phyloP scores from a whole-genome alignment of 441 rosid species.

The Arabidopsis hybrid region DNA sequence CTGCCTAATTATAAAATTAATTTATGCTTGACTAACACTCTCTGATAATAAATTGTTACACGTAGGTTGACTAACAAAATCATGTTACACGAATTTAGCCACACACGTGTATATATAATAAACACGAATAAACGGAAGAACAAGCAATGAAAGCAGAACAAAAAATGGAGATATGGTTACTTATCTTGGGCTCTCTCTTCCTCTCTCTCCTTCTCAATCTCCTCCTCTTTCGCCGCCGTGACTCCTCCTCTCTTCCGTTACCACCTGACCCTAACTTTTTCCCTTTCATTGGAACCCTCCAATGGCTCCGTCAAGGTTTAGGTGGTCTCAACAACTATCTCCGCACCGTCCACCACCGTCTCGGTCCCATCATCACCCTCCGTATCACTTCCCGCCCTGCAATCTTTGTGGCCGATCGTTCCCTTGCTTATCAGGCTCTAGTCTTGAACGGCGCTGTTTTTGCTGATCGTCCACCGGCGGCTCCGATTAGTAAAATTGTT shows the following conservation, averaged over 20 bases:
- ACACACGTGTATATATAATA: too few relatives aligned
- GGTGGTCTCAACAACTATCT: neutral
- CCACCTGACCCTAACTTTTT: neutral
- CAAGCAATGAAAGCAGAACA: neutral
- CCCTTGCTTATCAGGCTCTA: neutral
- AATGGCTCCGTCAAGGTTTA: neutral
- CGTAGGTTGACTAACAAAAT: too few relatives aligned
- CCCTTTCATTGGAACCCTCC: neutral
- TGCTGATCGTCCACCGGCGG: neutral
- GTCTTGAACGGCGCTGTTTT: neutral
- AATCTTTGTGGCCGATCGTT: neutral
- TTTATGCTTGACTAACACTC: too few relatives aligned
- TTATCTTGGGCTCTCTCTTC: neutral
- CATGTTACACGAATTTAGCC: too few relatives aligned
- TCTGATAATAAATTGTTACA: too few relatives aligned
- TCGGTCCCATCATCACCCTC: neutral
- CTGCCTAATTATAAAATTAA: too few relatives aligned
- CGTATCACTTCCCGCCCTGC: neutral
- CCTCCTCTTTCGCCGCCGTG: neutral
- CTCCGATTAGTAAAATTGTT: neutral
- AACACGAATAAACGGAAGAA: too few relatives aligned
- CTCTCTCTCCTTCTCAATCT: neutral
- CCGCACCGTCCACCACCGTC: neutral
- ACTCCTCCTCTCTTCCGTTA: neutral
- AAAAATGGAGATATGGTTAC: constrained; percentile 8